Conservation (phyloP, 441 rosid species). For the Theobroma grandiflorum region DNA sequence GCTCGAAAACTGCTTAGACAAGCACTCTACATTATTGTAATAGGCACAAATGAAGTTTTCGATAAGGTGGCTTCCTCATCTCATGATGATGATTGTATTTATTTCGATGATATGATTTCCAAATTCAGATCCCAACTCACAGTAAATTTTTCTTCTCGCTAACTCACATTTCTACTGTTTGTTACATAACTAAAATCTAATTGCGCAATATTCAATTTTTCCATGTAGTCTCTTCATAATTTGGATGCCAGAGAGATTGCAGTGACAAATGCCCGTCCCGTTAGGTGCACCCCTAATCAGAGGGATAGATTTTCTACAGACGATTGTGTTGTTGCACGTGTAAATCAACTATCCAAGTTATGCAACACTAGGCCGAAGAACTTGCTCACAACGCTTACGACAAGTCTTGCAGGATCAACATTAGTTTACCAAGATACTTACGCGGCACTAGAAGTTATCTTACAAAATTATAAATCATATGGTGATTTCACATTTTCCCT, state of each 20-base stretch:
- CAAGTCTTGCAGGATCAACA: constrained; percentile 30
- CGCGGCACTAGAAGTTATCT: neutral
- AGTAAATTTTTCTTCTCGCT: constrained; percentile 7
- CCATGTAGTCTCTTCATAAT: constrained; percentile 30
- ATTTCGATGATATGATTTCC: constrained; percentile 21
- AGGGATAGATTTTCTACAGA: neutral
- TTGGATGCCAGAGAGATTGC: constrained; percentile 14
- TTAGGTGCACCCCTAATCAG: neutral
- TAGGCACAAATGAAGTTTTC: constrained; percentile 25
- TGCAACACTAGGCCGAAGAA: neutral
- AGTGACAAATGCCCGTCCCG: neutral
- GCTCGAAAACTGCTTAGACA: constrained; percentile 27
- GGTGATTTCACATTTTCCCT: constrained; percentile 13
- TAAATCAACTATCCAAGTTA: neutral
- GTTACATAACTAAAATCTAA: too few relatives aligned
- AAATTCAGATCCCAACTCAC: constrained; percentile 33
- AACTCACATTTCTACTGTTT: neutral
- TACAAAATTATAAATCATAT: constrained; percentile 28
- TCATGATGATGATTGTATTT: neutral
- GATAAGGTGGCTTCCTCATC: neutral
- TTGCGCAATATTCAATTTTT: neutral
- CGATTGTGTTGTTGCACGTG: neutral
- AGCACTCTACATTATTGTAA: constrained; percentile 30
- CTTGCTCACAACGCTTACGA: constrained; percentile 24
- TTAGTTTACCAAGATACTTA: constrained; percentile 21